Evolutionary conservation across 2,329 filamentous ascomycete species (phyloP), one percentile per base, ranked within the genome.

Genomic region (Ophiostoma sp.): DNA sequence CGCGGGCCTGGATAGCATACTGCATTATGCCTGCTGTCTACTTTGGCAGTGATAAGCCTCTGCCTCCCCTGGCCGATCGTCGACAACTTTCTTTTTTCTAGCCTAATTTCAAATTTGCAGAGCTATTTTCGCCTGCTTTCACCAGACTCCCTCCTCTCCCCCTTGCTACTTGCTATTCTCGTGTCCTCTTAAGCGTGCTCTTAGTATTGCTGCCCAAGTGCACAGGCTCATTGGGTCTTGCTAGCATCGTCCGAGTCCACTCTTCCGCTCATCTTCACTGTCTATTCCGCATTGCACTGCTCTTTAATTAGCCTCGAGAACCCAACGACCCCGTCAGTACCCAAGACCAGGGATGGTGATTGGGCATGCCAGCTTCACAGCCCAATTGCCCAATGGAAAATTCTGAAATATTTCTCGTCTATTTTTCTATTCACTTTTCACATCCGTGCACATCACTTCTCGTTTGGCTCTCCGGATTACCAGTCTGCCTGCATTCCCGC

Each of bases 331-430:
- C 45, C 45, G 16, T 49, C 45, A 49, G 5, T 36, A 60, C 27
- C 55, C 55, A 60, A 60, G 55, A 5, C 52, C 5, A 58, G 52
- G 49, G 52, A 58, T 14, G 55, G 38, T 40, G 55, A 38, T 40
- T n/a, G 49, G 49, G 55, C 55, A 40, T 60, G 18, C 36, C 55
- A 60, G 18, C 8, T 27, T 38, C 2, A 18, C n/a, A 11, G 55
- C 55, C 55, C 12, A 60, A 60, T 16, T 38, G 55, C 55, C 55
- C 27, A 60, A 60, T 40, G 12, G 55, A 60, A 38, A 60, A 60
- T 5, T 40, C 55, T 7, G 27, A 60, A 16, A 14, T 58, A 12
- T 36, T 58, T 58, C 27, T 7, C 14, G 8, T 55, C 12, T 55
- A 41, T 38, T 52, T 47, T 36, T 47, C n/a, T 45, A 44, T 5